Evolutionary conservation across 2,329 filamentous ascomycete species (phyloP).

Genomic region (Zelopaecilomyces penicillatus): DNA sequence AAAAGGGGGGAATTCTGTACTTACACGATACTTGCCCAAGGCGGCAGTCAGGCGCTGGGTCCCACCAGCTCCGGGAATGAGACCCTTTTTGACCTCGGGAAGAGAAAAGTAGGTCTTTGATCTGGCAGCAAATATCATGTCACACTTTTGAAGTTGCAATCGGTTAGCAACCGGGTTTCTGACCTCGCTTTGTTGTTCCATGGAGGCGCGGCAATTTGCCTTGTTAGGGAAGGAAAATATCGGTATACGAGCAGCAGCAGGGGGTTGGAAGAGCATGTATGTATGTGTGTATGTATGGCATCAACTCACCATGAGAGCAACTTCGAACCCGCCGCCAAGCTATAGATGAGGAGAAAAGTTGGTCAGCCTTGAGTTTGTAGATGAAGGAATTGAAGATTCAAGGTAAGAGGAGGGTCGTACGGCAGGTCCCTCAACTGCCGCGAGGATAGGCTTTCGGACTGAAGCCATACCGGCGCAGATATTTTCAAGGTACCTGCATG

Average conservation of each 20-base stretch:
- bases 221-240: background rate
- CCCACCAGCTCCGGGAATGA: slow-evolving; percentile 32
- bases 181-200: background rate
- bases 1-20: slow-evolving; percentile 5
- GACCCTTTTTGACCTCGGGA: slow-evolving; percentile 31
- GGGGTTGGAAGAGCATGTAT: background rate
- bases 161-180: background rate
- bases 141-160: slow-evolving; percentile 20
- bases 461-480: slow-evolving; percentile 27
- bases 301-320: slow-evolving; percentile 35
- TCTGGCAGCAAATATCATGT: slow-evolving; percentile 29
- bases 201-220: background rate
- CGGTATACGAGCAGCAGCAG: background rate
- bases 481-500: slow-evolving; percentile 30
- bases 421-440: slow-evolving; percentile 41
- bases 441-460: slow-evolving; percentile 38
- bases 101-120: slow-evolving; percentile 27
- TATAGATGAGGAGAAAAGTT: slow-evolving; percentile 14
- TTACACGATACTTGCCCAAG: slow-evolving; percentile 33
- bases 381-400: slow-evolving; percentile 10
- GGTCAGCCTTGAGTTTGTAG: background rate
- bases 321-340: slow-evolving; percentile 43
- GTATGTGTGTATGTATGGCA: slow-evolving; percentile 1
- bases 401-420: slow-evolving; percentile 24
- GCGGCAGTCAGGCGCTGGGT: slow-evolving; percentile 32